Evolutionary conservation across 1,284 basidiomycete species (phyloP).

Genomic region (Cutaneotrichosporon spelunceum): DNA sequence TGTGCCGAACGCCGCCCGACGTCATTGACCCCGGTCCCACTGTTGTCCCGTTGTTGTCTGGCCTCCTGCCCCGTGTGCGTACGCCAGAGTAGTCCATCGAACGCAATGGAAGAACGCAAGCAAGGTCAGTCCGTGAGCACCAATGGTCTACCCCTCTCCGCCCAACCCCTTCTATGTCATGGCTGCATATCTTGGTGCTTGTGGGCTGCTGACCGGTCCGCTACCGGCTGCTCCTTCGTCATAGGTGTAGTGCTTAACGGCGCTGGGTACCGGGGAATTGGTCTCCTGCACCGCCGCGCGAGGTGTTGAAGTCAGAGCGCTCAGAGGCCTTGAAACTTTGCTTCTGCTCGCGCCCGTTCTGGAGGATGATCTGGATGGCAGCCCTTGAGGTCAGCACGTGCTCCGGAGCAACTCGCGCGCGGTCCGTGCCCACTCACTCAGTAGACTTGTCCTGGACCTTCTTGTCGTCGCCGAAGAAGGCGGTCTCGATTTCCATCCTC

Average conservation of each 20-base stretch:
- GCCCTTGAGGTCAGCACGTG: slow-evolving; percentile 28
- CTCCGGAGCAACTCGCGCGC: neutral
- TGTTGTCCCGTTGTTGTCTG: neutral
- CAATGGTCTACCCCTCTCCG: neutral
- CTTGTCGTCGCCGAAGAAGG: slow-evolving; percentile 48
- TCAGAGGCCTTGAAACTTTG: slow-evolving; percentile 29
- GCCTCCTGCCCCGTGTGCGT: neutral
- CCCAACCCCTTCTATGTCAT: neutral
- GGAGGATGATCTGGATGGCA: slow-evolving; percentile 45
- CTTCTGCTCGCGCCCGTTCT: slow-evolving; percentile 38
- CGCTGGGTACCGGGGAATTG: slow-evolving; percentile 8
- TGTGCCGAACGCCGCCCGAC: neutral
- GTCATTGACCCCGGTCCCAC: neutral
- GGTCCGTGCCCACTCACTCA: slow-evolving; percentile 38
- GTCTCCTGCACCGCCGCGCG: slow-evolving; percentile 39
- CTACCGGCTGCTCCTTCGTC: neutral
- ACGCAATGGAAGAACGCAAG: neutral
- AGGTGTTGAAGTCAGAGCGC: slow-evolving; percentile 40
- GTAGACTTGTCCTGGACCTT: slow-evolving; percentile 47
- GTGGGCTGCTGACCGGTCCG: neutral
- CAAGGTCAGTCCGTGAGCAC: neutral
- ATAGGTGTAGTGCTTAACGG: slow-evolving; percentile 1
- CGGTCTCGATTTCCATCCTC: slow-evolving; percentile 46
- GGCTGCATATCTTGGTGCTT: slow-evolving; percentile 3
- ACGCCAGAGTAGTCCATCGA: neutral